Evolutionary conservation across 2,329 filamentous ascomycete genomes (phyloP), one percentile per base, ranked within the genome.

Genomic region (Zalaria sp.): DNA sequence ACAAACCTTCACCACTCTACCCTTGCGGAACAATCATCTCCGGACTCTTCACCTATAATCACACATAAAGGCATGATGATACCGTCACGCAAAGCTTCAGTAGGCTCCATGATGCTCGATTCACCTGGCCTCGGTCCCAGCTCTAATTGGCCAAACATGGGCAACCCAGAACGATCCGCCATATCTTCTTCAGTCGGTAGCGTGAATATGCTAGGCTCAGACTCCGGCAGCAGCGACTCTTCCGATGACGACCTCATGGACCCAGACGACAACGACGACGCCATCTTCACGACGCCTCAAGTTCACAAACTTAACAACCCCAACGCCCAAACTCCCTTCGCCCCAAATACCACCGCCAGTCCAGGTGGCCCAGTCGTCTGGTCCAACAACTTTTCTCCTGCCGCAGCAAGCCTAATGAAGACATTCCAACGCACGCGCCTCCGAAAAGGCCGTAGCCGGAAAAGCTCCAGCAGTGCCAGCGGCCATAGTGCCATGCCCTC

Each of bases 1-100:
- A 95, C 89, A 7, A 93, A 88, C 57, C 71, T 98, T 25, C 91
- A 96, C 63, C 91, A 96, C 61, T 95, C 89, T 10, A 96, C 84
- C 0, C 73, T 96, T 5, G 88, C 89, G 43, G 85, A 94, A 51
- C 77, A 81, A 58, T 83, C 84, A 1, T 91, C 84, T 4, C 87
- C 88, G 3, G 87, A 93, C 58, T 91, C 86, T 0, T 95, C 88
- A 1, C 91, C 91, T 1, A 88, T 81, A 8, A 80, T 91, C 42
- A 79, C 79, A 40, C 79, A 81, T 34, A 77, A 82, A 47, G 72
- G 71, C 2, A 68, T 79, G 56, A 68, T 67, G 44, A 79, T 79
- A 41, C 75, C 76, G 27, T 62, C 67, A 34, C 65, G 73, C 40
- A 74, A 70, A 43, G 53, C 61, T 27, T 61, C 57, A 26, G 51